Base-by-base conservation (phyloP, 352 stramenopile genomes). In the Blastocystis sp. region DNA sequence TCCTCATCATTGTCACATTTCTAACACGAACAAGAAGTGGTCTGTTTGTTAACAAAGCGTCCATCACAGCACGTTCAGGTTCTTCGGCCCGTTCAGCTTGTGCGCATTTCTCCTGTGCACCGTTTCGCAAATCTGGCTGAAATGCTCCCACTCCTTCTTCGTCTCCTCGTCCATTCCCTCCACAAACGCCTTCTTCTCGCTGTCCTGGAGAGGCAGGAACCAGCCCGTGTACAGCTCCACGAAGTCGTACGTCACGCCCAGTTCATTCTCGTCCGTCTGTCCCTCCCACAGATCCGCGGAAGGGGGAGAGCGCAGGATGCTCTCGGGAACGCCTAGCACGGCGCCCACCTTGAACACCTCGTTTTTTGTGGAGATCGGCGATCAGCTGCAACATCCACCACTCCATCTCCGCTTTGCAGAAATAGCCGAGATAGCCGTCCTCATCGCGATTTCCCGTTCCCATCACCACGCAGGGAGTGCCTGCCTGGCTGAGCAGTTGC, bases 261-360 rank as follows among this genome's bases (percentile, higher is more conserved):
- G 43, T 66, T 87, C 77, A 4, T 87, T 65, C 76, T 87, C 77
- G 38, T 87, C 77, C 43, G 77, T 87, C 28, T 87, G 77, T 38
- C 77, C 77, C 23, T 87, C 77, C 77, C 77, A 87, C 41, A 87
- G 60, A 87, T 87, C 77, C 10, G 77, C 77, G 14, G 48, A 70
- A 84, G 77, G 77, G 11, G 77, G 61, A 80, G 77, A 62, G 5
- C 5, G 7, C 53, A 87, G 53, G 60, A 87, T 87, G 38, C 61
- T 80, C n/a, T 81, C 62, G 9, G 77, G 77, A 81, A 87, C 77
- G 11, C 66, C 66, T n/a, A 87, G 62, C 52, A 23, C 61, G 4
- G 23, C 41, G 28, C 77, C 71, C 17, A 87, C 66, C 48, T 81
- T 81, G 60, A 87, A 87, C n/a, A 87, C 77, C 45, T 87, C 77